phyloP scores from a whole-genome alignment of 257 asterid genomes.

The Rehmannia glutinosa region DNA sequence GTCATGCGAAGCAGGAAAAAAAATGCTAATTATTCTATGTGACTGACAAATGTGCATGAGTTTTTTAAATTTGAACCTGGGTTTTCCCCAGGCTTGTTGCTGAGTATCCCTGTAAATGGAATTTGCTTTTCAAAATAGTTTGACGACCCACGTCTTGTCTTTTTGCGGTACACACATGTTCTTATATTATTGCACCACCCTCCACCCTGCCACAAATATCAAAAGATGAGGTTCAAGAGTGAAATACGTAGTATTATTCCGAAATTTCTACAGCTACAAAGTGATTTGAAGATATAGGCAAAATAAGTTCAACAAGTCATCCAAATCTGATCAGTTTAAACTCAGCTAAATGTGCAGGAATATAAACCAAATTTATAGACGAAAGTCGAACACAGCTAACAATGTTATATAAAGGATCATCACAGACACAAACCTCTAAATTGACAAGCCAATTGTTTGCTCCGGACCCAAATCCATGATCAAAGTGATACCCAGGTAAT shows the following conservation, averaged over 20 bases:
- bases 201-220: constrained; percentile 66
- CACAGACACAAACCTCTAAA: constrained; percentile 65
- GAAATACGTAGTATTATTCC: neutral
- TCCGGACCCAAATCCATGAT: constrained; percentile 73
- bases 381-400: neutral
- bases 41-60: no score
- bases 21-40: no score
- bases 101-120: constrained; percentile 66
- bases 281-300: no score
- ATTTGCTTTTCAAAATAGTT: constrained; percentile 51
- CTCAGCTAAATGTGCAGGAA: no score
- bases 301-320: no score
- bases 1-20: neutral
- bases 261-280: no score
- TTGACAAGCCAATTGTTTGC: constrained; percentile 75
- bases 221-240: neutral
- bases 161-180: constrained; percentile 63
- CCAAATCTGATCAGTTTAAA: no score
- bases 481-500: constrained; percentile 78
- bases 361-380: neutral
- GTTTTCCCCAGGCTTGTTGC: constrained; percentile 84
- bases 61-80: constrained; percentile 48
- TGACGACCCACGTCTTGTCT: constrained; percentile 85
- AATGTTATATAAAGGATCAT: no score
- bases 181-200: constrained; percentile 91